Base-by-base conservation (phyloP, 257 asterid species). In the Datura wrightii region DNA sequence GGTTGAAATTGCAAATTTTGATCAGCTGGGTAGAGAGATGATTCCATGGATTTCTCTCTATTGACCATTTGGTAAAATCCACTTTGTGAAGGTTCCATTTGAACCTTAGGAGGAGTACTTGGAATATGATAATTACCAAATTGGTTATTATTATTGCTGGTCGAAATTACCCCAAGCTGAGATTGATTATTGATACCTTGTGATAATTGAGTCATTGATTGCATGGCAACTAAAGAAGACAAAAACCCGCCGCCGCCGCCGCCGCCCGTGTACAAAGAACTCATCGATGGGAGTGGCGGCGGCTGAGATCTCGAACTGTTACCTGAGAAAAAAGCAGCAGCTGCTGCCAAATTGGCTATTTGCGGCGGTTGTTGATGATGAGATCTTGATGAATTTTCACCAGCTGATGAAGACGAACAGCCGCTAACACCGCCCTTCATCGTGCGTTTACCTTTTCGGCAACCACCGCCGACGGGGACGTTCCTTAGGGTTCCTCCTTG, bases 401-500 rank as follows among this genome's bases (percentile, higher is more conserved):
- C 84, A 19, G 66, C 39, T 13, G 81, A 55, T 2, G 79, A 37
- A 46, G 89, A 79, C 1, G 86, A 48, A 46, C 82, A 39, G 14
- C 65, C 81, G 1, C 72, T 31, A 36, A 50, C 84, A 1, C 70
- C 80, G 59, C 24, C 46, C 56, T 52, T 76, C 60, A 52, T 50
- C 3, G 62, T 76, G 6, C 86, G 85, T 84, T 79, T 88, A 13
- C 82, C 86, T 65, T 83, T 88, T 3, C 91, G 86, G 85, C 82
- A 53, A 6, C 91, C 85, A 8, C 91, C 91, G 0, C 91, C 91
- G 6, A 86, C 86, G 8, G 91, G 91, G 18, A 88, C 87, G 42
- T 88, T 86, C 83, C 91, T 86, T 58, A 88, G 83, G 85, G 88
- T 80, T 70, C 91, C 91, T 1, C 91, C 91, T 13, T 86, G 88